Base-by-base conservation (phyloP, 768 basidiomycete species). In the Termitomyces heimii region DNA sequence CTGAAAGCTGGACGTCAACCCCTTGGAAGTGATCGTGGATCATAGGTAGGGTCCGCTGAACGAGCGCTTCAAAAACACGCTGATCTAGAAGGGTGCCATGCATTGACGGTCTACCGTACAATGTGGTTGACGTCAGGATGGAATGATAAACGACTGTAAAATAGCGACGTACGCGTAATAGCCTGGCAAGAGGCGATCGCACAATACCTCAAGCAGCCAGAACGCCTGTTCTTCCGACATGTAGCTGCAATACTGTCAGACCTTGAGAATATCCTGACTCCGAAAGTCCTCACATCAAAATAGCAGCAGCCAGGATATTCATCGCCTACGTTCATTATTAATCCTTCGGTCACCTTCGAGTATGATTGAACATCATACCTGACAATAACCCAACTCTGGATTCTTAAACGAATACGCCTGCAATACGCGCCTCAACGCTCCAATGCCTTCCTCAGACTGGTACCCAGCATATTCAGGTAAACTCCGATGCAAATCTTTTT, bases 171-270 rank as follows among this genome's bases (percentile, higher is more conserved):
- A 94, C 94, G 89, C 88, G 69, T 97, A 98, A 71, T 98, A 98
- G n/a, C 96, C 96, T 3, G 97, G 97, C 28, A 99, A 76, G 28
- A 98, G 82, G 14, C 96, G 85, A 65, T 95, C 93, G 63, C 97
- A 98, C 6, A 99, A 78, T 1, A 98, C 92, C 66, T 95, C 92
- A 6, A 99, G 79, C 6, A 98, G 77, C 95, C 95, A 98, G 70
- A 99, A 99, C 12, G 95, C 88, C 70, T 98, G 96, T 64, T 98
- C 97, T 71, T 99, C 97, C 2, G 94, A 96, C 93, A 97, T 94
- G 70, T 98, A 99, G 60, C 95, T 98, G 63, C 10, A 39, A 20
- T 29, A 3, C 18, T 6, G 13, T 66, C 43, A 70, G 62, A 8
- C 29, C 18, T 40, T 26, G 6, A 14, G 13, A 26, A 10, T 14